Conservation (phyloP, 768 basidiomycete species). For the Boletus pseudo-olivaceus region DNA sequence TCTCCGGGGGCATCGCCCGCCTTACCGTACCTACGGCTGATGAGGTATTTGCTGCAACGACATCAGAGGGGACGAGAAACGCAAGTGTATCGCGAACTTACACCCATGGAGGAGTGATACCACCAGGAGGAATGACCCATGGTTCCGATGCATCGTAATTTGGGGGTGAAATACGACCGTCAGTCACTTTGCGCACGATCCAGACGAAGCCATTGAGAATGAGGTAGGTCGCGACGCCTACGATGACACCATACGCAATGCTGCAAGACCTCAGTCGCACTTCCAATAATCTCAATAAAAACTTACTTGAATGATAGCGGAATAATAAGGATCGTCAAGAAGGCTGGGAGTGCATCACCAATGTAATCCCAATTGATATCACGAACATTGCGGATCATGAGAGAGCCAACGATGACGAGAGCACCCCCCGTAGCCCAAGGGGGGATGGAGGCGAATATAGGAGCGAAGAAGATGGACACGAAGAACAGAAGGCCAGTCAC, state of each 20-base stretch:
- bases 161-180: constrained; percentile 62
- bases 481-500: constrained; percentile 74
- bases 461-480: constrained; percentile 82
- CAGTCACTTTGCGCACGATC: constrained; percentile 48
- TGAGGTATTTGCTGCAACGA: constrained; percentile 24
- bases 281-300: neutral
- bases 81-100: constrained; percentile 30
- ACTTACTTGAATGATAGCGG: constrained; percentile 74
- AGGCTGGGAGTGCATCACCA: constrained; percentile 84
- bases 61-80: neutral
- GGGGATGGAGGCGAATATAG: constrained; percentile 85
- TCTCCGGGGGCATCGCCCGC: constrained; percentile 14
- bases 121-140: constrained; percentile 71
- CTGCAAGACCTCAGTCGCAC: constrained; percentile 34
- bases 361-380: constrained; percentile 90
- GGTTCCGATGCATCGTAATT: constrained; percentile 61
- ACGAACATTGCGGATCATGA: constrained; percentile 84
- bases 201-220: constrained; percentile 70
- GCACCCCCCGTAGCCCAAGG: constrained; percentile 87
- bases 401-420: constrained; percentile 78
- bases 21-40: constrained; percentile 8
- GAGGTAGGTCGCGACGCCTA: constrained; percentile 68
- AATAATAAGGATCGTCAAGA: constrained; percentile 77
- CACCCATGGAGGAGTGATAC: constrained; percentile 69
- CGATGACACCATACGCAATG: constrained; percentile 88